Evolutionary conservation across 2,329 filamentous ascomycete species (phyloP), one percentile per base, ranked within the genome.

Genomic region (Ophiostoma quercus): DNA sequence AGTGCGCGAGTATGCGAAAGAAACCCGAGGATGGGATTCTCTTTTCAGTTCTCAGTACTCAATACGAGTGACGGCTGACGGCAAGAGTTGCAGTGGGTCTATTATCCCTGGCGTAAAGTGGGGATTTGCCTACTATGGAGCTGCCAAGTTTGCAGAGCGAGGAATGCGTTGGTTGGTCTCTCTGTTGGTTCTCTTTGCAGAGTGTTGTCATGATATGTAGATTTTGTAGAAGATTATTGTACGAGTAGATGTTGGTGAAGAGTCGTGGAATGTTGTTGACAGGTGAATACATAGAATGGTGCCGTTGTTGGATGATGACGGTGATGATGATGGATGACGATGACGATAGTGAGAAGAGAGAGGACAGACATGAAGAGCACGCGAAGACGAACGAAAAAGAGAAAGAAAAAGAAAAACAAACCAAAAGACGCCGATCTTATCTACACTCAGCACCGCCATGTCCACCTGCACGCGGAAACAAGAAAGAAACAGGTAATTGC

Each of bases 381-480:
- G 43, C 5, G 47, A 54, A 25, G 1, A 57, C 9, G n/a, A 9
- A 25, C 3, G 51, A 57, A 14, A 57, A 2, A 8, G 3, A n/a
- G n/a, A n/a, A n/a, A n/a, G n/a, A n/a, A 3, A 25, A 3, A 57
- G 22, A 25, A 25, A 54, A 54, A 54, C 5, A 54, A 9, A 3
- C 2, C 6, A 22, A 1, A 54, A 25, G 12, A n/a, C 22, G 51
- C 51, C 51, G 51, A 57, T 57, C 51, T 57, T 57, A 12, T 57
- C 51, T 57, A 57, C 51, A 25, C 51, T 12, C 63, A 62, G 65
- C 37, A 19, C 7, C 1, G 25, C 12, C 34, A 41, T 14, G 63
- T 19, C 32, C n/a, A 22, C 4, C 51, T 57, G 51, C 51, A 57
- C 51, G 51, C 51, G 51, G 51, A 57, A 57, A 57, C 51, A 57